These are phyloP conservation scores for Trypethelium eluteriae DNA, from an alignment of 495 filamentous ascomycete species.

Conservation along the genomic window DNA sequence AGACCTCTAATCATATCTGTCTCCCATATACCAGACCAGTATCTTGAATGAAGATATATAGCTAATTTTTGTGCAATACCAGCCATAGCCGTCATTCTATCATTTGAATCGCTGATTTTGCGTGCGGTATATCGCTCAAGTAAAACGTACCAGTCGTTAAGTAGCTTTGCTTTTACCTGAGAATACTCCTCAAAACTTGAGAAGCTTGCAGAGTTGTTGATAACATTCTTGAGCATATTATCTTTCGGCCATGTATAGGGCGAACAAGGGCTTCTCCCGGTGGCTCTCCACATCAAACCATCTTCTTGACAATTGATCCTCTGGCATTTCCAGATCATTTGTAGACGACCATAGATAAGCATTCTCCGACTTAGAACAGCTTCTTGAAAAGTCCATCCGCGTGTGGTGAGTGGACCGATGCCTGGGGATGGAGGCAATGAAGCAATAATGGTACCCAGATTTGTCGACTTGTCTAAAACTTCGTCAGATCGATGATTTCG, in stretches of 20 bases:
- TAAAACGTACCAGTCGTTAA: background rate
- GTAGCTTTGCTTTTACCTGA: background rate
- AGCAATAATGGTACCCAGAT: background rate
- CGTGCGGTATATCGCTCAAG: background rate
- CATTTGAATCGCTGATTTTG: background rate
- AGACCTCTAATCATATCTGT: background rate
- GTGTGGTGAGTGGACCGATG: background rate
- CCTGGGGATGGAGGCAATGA: background rate
- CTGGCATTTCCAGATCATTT: slow-evolving; percentile 1
- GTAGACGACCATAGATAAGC: background rate
- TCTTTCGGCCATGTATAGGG: background rate
- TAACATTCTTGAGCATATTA: background rate
- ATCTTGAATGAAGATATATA: background rate
- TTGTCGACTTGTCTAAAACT: background rate
- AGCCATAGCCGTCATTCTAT: background rate
- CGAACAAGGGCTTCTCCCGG: background rate
- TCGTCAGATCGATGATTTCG: background rate
- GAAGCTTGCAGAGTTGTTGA: background rate
- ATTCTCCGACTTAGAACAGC: background rate
- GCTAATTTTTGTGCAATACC: background rate
- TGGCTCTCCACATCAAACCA: background rate
- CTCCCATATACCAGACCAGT: background rate
- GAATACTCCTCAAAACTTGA: background rate
- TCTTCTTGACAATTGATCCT: background rate
- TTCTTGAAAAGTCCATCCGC: slow-evolving; percentile 1